Conservation (phyloP, 805 yeast species). For the Metschnikowia colocasiae region DNA sequence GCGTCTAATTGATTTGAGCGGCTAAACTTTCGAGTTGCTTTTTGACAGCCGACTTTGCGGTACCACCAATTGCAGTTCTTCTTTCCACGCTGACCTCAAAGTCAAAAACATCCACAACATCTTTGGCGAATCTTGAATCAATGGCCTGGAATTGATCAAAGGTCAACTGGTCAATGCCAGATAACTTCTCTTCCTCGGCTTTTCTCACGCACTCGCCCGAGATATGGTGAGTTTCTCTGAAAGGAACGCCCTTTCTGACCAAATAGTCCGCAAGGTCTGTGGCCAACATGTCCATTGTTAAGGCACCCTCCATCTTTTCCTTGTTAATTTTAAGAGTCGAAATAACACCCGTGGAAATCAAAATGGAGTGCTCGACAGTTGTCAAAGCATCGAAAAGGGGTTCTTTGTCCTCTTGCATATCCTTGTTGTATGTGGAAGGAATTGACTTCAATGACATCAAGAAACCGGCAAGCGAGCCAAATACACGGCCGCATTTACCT, state of each 20-base stretch:
- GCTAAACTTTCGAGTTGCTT: slow-evolving; percentile 55
- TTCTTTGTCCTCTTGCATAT: slow-evolving; percentile 98
- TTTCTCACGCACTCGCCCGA: slow-evolving; percentile 94
- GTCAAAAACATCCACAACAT: slow-evolving; percentile 81
- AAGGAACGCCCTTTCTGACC: slow-evolving; percentile 97
- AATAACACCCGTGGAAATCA: slow-evolving; percentile 94
- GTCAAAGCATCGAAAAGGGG: slow-evolving; percentile 89
- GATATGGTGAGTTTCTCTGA: slow-evolving; percentile 98
- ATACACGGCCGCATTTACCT: slow-evolving; percentile 96
- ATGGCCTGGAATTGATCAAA: slow-evolving; percentile 75
- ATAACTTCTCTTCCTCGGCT: slow-evolving; percentile 73
- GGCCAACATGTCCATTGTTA: slow-evolving; percentile 98
- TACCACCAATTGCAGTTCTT: slow-evolving; percentile 95
- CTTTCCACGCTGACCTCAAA: slow-evolving; percentile 95
- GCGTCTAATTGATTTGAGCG: slow-evolving; percentile 15
- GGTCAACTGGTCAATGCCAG: slow-evolving; percentile 83
- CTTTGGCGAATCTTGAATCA: slow-evolving; percentile 75
- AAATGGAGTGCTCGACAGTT: slow-evolving; percentile 89
- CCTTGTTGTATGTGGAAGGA: slow-evolving; percentile 97
- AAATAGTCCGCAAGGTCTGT: slow-evolving; percentile 97
- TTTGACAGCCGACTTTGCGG: slow-evolving; percentile 86
- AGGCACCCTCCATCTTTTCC: slow-evolving; percentile 76
- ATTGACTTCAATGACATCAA: slow-evolving; percentile 95
- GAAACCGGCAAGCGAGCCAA: slow-evolving; percentile 93
- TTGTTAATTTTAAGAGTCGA: slow-evolving; percentile 76